Conservation (phyloP, 1,284 basidiomycete genomes). For the Pascua guehoae region DNA sequence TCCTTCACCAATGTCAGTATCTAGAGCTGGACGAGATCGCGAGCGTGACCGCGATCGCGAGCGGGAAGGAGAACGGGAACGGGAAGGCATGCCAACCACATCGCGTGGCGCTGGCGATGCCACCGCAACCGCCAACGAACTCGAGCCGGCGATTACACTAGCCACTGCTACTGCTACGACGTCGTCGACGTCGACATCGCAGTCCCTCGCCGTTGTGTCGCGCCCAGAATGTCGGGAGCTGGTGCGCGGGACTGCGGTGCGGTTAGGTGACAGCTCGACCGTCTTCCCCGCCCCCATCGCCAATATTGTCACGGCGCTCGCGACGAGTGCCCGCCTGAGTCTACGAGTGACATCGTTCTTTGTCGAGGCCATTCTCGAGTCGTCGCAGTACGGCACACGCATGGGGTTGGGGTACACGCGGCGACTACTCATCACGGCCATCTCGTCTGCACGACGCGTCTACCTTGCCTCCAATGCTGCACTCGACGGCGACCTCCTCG, state of each 20-base stretch:
- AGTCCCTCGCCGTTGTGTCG: no score
- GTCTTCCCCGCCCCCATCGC: slow-evolving; percentile 48
- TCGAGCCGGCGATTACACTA: no score
- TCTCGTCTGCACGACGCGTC: slow-evolving; percentile 47
- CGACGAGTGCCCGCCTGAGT: slow-evolving; percentile 44
- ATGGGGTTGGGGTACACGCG: slow-evolving; percentile 46
- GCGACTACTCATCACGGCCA: slow-evolving; percentile 46
- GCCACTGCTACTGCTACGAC: no score
- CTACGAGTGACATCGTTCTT: slow-evolving; percentile 48
- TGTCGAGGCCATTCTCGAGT: slow-evolving; percentile 50
- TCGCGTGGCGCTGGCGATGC: no score
- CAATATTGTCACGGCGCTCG: slow-evolving; percentile 46
- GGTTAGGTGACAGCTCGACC: slow-evolving; percentile 21
- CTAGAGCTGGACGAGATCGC: background rate
- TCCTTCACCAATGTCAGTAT: no score
- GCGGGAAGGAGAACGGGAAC: background rate
- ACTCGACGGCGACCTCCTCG: slow-evolving; percentile 23
- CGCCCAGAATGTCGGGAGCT: no score
- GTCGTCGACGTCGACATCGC: no score
- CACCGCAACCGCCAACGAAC: no score
- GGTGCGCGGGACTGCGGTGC: no score
- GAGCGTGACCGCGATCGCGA: slow-evolving; percentile 1
- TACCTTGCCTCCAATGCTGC: slow-evolving; percentile 39
- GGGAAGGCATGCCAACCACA: no score
- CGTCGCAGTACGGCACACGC: slow-evolving; percentile 36